Conservation (phyloP, 768 basidiomycete genomes). For the Neoboletus subvelutipes region DNA sequence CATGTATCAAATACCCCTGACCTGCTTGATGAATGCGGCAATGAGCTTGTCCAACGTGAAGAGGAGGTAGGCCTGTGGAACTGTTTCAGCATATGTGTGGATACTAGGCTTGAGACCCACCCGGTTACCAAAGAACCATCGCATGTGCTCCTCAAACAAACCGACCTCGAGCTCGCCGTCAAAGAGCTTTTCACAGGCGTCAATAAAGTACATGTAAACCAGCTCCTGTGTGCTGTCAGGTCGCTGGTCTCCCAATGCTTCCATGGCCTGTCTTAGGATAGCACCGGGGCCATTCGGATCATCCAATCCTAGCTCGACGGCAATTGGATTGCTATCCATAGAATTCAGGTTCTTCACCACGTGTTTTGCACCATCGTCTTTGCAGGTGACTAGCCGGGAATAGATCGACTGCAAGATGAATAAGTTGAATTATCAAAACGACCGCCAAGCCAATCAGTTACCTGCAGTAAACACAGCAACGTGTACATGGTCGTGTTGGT, state of each 20-base stretch:
- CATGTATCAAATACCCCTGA: constrained; percentile 29
- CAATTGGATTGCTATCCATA: constrained; percentile 74
- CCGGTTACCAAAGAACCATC: constrained; percentile 91
- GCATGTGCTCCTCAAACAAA: constrained; percentile 94
- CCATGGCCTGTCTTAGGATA: constrained; percentile 62
- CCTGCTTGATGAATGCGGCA: constrained; percentile 88
- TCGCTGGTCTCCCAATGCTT: constrained; percentile 52
- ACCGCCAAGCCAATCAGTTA: constrained; percentile 22
- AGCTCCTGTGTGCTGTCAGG: constrained; percentile 54
- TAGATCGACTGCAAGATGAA: constrained; percentile 69
- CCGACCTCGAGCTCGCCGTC: constrained; percentile 89
- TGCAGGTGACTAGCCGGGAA: constrained; percentile 82
- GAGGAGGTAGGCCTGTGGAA: constrained; percentile 78
- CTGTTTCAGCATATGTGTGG: constrained; percentile 11
- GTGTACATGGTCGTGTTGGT: constrained; percentile 93
- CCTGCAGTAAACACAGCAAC: constrained; percentile 85
- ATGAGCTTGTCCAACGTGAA: constrained; percentile 96
- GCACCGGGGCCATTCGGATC: constrained; percentile 76
- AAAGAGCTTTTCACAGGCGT: constrained; percentile 90
- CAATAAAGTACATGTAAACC: constrained; percentile 86
- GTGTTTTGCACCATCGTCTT: constrained; percentile 71
- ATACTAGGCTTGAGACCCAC: constrained; percentile 35
- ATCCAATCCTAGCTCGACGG: constrained; percentile 80
- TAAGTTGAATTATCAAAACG: constrained; percentile 4
- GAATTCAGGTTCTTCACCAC: constrained; percentile 66